A percentile compares a stretch with the other conserved stretches of the same genome.
These are phyloP conservation scores for Helotiales sp. DNA, from an alignment of 2,329 filamentous ascomycete species.

Conservation along the genomic window DNA sequence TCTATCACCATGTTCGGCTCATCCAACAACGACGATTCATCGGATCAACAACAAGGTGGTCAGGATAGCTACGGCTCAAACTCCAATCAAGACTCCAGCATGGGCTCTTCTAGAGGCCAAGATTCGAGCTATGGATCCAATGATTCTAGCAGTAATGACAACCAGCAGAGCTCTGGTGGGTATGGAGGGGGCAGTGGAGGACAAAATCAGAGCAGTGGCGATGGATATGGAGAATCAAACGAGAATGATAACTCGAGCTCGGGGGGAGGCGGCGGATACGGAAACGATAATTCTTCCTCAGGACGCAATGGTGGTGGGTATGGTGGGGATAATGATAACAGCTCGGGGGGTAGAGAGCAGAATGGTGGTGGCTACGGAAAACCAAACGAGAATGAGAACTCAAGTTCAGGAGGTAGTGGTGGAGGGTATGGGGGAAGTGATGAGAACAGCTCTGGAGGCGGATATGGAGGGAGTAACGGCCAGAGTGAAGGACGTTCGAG, in stretches of 20 bases:
- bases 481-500: neutral
- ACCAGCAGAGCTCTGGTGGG: neutral
- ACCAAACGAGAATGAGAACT: too few relatives aligned
- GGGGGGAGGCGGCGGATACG: neutral
- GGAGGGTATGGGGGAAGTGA: too few relatives aligned
- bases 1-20: slow-evolving; percentile 12
- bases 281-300: neutral
- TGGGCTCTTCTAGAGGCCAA: too few relatives aligned
- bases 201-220: too few relatives aligned
- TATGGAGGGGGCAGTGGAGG: neutral
- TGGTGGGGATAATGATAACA: too few relatives aligned
- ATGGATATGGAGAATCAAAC: neutral
- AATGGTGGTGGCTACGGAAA: too few relatives aligned
- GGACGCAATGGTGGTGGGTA: neutral
- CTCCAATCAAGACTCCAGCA: neutral
- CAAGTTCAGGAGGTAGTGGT: too few relatives aligned
- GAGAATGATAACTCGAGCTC: neutral
- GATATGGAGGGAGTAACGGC: too few relatives aligned
- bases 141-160: neutral
- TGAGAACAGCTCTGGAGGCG: too few relatives aligned
- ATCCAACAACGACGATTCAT: slow-evolving; percentile 2
- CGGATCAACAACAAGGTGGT: neutral
- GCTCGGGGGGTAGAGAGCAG: too few relatives aligned
- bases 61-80: slow-evolving; percentile 3
- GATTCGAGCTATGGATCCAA: neutral